Conservation (phyloP, 1,284 basidiomycete species). For the Pascua guehoae region DNA sequence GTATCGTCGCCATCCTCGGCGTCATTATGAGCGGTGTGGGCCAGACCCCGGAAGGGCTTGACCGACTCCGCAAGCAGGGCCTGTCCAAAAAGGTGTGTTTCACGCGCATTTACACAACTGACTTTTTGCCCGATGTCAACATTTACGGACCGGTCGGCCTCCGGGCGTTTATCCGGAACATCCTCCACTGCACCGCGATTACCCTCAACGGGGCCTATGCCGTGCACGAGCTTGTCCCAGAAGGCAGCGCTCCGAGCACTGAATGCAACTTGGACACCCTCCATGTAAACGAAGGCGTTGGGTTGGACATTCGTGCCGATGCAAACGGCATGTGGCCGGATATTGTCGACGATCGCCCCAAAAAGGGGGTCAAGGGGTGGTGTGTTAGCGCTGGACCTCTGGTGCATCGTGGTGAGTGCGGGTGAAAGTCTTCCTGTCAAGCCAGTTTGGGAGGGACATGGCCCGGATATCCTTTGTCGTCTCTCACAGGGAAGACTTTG, state of each 20-base stretch:
- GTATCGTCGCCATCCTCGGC: conserved; percentile 68
- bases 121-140: conserved; percentile 58
- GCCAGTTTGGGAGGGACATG: too few species aligned
- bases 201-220: conserved; percentile 64
- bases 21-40: conserved; percentile 58
- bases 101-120: conserved; percentile 7
- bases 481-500: too few species aligned
- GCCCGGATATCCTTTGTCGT: too few species aligned
- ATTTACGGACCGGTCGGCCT: conserved; percentile 80
- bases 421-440: too few species aligned
- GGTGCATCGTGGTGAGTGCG: conserved; percentile 65
- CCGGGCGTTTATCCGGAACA: conserved; percentile 70
- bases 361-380: conserved; percentile 51
- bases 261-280: conserved; percentile 55
- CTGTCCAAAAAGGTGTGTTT: conserved; percentile 31
- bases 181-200: conserved; percentile 66
- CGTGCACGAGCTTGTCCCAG: conserved; percentile 73
- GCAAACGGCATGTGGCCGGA: conserved; percentile 68
- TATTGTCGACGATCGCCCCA: conserved; percentile 48
- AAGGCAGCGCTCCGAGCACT: conserved; percentile 55
- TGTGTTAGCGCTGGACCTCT: conserved; percentile 74
- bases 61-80: conserved; percentile 32
- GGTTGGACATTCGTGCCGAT: conserved; percentile 61
- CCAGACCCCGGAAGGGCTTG: conserved; percentile 35
- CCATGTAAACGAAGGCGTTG: conserved; percentile 66